These are phyloP conservation scores for Cyclotella sp. DNA, from an alignment of 108 stramenopile genomes.

Conservation along the genomic window DNA sequence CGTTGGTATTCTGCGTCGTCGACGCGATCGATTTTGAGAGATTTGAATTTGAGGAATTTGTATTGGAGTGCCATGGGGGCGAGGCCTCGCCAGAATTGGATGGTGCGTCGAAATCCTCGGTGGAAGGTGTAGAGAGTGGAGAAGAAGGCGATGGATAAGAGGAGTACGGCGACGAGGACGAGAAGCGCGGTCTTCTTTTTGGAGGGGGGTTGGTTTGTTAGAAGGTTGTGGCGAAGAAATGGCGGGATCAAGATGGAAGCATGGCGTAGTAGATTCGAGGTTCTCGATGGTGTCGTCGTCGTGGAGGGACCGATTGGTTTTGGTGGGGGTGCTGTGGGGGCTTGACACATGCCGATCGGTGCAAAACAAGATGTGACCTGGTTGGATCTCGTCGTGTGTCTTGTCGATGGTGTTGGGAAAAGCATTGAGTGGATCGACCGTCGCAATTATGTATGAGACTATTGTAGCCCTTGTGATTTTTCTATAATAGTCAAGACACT, in stretches of 20 bases:
- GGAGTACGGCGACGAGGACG: conserved; percentile 15
- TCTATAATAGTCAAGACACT: too few species aligned
- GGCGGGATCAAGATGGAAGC: conserved; percentile 25
- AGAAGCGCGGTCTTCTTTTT: conserved; percentile 17
- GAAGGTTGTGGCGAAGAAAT: conserved; percentile 16
- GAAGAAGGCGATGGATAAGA: conserved; percentile 18
- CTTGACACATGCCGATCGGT: conserved; percentile 1
- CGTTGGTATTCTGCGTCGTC: conserved; percentile 37
- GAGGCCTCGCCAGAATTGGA: conserved; percentile 54
- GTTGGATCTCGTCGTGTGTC: background rate
- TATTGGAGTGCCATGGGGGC: conserved; percentile 36
- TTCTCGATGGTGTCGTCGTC: background rate
- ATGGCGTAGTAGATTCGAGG: background rate
- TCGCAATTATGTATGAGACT: too few species aligned
- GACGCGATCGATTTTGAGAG: conserved; percentile 28
- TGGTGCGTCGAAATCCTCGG: conserved; percentile 48
- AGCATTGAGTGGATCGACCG: too few species aligned
- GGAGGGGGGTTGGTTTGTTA: conserved; percentile 19
- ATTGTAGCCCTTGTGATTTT: too few species aligned
- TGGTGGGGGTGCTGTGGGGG: background rate
- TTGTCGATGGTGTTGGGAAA: background rate
- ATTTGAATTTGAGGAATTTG: conserved; percentile 32
- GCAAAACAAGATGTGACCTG: background rate
- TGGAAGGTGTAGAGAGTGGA: conserved; percentile 46
- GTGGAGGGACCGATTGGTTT: conserved; percentile 2